Conservation (phyloP, 2,329 filamentous ascomycete species). For the Fusarium pseudocircinatum region DNA sequence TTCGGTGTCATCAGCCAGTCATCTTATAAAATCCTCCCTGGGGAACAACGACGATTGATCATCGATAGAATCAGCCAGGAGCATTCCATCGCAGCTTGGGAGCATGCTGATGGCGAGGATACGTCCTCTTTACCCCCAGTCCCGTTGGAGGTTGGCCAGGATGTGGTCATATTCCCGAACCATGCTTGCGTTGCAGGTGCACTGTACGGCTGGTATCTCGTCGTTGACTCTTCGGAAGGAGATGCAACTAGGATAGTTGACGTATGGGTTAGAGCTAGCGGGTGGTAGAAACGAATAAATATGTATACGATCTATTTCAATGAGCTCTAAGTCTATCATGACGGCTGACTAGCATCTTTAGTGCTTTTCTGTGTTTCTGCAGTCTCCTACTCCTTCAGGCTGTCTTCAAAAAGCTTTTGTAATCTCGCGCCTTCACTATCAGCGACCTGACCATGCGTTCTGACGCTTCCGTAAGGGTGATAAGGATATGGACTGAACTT, state of each 20-base stretch:
- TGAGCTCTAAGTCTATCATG: too few relatives aligned
- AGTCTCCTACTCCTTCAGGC: fast-evolving
- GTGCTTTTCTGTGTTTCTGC: fast-evolving
- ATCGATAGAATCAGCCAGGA: constrained; percentile 72
- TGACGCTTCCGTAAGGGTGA: neutral
- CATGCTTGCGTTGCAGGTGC: constrained; percentile 72
- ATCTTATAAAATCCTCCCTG: neutral
- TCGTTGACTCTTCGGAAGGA: constrained; percentile 52
- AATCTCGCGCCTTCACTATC: neutral
- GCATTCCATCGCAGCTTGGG: constrained; percentile 67
- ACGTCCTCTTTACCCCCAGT: constrained; percentile 28
- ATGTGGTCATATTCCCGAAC: constrained; percentile 65
- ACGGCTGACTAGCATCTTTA: too few relatives aligned
- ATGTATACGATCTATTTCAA: too few relatives aligned
- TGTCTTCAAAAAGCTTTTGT: neutral
- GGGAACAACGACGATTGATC: constrained; percentile 52
- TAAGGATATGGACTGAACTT: neutral
- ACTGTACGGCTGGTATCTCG: constrained; percentile 69
- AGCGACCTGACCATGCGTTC: neutral
- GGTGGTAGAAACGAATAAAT: constrained; percentile 48
- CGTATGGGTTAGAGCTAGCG: constrained; percentile 68
- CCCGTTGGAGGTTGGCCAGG: constrained; percentile 56
- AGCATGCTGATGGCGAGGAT: constrained; percentile 23
- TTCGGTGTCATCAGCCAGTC: constrained; percentile 66
- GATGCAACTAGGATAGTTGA: constrained; percentile 58